Evolutionary conservation across 257 asterid species (phyloP), one percentile per base, ranked within the genome.

Genomic region (Buddleja alternifolia): DNA sequence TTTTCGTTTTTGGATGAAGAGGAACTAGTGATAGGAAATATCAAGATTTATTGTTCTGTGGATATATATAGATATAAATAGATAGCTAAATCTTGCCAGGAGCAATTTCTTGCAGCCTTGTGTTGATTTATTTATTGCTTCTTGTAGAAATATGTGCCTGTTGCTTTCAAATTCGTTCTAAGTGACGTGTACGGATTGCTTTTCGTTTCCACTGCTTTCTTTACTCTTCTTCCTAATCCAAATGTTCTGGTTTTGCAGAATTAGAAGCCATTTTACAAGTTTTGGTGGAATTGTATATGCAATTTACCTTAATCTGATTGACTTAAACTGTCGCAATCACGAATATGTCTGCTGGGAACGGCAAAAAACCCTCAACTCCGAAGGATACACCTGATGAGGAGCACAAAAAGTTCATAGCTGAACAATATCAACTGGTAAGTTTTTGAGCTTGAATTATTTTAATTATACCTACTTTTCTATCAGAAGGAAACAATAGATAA

Each of bases 321-420:
- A 72, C 20, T 21, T 42, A n/a, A 8, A 20, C 34, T 60, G 24
- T 39, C 21, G 14, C 51, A 19, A 16, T 58, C 51, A 41, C 32
- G n/a, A 68, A 75, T 37, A 81, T 86, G 93, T 75, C 90, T 60
- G 62, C 19, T 14, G 77, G 66, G 70, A 82, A 80, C 73, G 74
- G 70, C 60, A 71, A 76, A 67, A 78, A 63, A 60, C 46, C 70
- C 45, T 55, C 77, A 24, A 25, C 63, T 29, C 75, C 75, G 71
- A 47, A 29, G 69, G 80, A 87, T 82, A 75, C 63, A 84, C 40
- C 20, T 10, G 34, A 29, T 29, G 34, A 29, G 34, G 34, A 29
- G 34, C 34, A 29, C 34, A 29, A 29, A 5, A 29, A 5, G 34
- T 29, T 29, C 34, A 29, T 29, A 29, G 34, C 2, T 29, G 34